phyloP scores from a whole-genome alignment of 2,329 filamentous ascomycete genomes.

The Didymella segeticola region DNA sequence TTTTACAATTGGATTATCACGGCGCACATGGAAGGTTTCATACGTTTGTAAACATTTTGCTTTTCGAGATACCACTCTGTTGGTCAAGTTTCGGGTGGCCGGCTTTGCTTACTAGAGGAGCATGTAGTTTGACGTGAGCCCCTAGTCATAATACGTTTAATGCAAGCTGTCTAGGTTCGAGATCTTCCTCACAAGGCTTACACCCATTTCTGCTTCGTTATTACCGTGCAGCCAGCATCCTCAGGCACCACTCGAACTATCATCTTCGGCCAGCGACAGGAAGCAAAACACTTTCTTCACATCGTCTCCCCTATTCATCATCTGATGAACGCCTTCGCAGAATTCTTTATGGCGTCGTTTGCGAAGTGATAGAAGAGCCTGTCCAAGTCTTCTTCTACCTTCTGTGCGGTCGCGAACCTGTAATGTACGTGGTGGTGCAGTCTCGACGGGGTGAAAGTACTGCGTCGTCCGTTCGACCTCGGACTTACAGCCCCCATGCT shows the following conservation, averaged over 20 bases:
- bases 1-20: not conserved
- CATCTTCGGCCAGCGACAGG: not conserved
- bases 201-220: too few relatives aligned
- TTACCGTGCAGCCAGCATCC: not conserved
- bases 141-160: not conserved
- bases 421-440: not conserved
- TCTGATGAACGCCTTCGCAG: not conserved
- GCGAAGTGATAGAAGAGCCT: not conserved
- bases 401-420: not conserved
- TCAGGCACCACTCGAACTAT: not conserved
- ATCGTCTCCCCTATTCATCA: not conserved
- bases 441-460: too few relatives aligned
- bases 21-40: not conserved
- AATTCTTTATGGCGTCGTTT: not conserved
- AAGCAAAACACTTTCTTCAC: not conserved
- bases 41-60: not conserved
- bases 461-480: too few relatives aligned
- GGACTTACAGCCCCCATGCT: too few relatives aligned
- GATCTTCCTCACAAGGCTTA: not conserved
- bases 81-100: slow-evolving; percentile 15
- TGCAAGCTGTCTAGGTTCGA: not conserved
- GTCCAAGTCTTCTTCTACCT: not conserved
- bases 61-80: slow-evolving; percentile 31
- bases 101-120: slow-evolving; percentile 1
- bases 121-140: not conserved